Percentiles rank a stretch among this genome's conserved stretches.
Evolutionary conservation across 164 flowering plant genomes (phyloP).

Genomic region (Piper betle): DNA sequence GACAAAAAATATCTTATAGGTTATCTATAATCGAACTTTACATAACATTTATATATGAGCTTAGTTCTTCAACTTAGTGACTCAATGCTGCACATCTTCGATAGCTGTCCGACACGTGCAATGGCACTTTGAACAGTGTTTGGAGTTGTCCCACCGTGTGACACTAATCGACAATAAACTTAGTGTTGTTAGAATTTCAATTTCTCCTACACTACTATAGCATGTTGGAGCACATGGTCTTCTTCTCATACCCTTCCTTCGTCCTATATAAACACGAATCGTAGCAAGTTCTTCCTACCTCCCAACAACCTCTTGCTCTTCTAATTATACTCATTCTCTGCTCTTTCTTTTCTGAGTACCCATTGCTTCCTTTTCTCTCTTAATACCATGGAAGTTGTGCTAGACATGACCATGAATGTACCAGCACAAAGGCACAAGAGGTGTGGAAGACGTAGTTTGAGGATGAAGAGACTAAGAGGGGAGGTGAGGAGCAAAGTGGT

Average conservation of each 20-base stretch:
- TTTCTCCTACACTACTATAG: background rate
- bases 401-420: background rate
- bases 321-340: no score
- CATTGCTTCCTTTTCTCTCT: background rate
- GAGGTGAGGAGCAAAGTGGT: slow-evolving; percentile 3
- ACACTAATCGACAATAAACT: slow-evolving; percentile 12
- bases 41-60: background rate
- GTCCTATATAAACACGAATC: background rate
- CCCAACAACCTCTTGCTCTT: background rate
- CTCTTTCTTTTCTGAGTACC: background rate
- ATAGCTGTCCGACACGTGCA: slow-evolving; percentile 43
- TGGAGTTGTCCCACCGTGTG: background rate
- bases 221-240: slow-evolving; percentile 34
- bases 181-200: slow-evolving; percentile 4
- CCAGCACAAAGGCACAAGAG: background rate
- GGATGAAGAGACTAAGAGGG: background rate
- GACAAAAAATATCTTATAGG: no score
- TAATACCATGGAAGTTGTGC: background rate
- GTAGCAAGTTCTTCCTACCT: background rate
- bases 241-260: background rate
- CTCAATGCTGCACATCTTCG: background rate
- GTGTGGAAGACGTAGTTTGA: background rate
- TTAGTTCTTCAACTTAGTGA: no score
- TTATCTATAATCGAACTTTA: no score
- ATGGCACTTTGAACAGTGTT: slow-evolving; percentile 7